phyloP scores from a whole-genome alignment of 345 rosid species.

The Firmiana major region DNA sequence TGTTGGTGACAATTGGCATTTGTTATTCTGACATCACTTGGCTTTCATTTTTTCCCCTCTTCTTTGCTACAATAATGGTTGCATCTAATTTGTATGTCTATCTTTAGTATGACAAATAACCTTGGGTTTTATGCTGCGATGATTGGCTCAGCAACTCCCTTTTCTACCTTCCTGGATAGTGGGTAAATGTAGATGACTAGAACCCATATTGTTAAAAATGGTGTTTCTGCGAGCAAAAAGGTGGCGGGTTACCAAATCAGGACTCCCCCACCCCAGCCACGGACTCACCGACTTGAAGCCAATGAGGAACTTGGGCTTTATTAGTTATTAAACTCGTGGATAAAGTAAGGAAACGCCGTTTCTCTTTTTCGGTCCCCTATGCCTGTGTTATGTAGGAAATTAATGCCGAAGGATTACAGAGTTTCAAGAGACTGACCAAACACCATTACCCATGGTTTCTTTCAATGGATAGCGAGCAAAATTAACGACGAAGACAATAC shows the following conservation, averaged over 20 bases:
- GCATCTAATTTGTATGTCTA: neutral
- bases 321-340: neutral
- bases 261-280: neutral
- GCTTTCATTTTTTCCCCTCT: neutral
- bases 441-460: no score
- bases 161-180: neutral
- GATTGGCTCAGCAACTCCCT: neutral
- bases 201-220: neutral
- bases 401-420: no score
- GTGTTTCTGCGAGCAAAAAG: neutral
- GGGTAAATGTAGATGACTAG: neutral
- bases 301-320: neutral
- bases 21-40: neutral
- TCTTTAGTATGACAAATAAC: neutral
- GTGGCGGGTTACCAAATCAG: constrained; percentile 24
- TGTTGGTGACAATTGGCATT: neutral
- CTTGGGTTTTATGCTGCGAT: neutral
- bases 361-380: neutral
- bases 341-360: no score
- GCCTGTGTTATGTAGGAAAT: no score
- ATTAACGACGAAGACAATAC: no score
- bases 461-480: no score
- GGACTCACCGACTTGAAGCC: neutral
- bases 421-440: no score
- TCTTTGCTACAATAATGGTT: neutral